phyloP scores from a whole-genome alignment of 306 rosid genomes.

The Castanea crenata region DNA sequence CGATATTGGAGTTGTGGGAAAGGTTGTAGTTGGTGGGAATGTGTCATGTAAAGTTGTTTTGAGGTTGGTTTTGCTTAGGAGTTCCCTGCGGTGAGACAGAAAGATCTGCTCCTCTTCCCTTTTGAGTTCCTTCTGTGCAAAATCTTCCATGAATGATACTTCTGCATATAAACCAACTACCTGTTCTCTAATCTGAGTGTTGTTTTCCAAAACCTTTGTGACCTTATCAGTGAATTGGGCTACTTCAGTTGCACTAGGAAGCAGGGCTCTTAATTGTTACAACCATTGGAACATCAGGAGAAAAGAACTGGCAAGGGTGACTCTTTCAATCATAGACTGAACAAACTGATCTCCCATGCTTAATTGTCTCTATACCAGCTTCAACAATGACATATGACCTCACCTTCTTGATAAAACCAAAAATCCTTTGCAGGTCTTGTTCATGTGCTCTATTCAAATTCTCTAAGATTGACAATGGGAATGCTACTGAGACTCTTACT shows the following conservation, averaged over 20 bases:
- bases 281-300: constrained; percentile 52
- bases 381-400: constrained; percentile 52
- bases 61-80: constrained; percentile 24
- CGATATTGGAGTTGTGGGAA: constrained; percentile 52
- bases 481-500: constrained; percentile 55
- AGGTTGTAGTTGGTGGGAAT: constrained; percentile 50
- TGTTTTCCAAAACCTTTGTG: constrained; percentile 44
- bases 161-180: constrained; percentile 50
- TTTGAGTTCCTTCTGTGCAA: constrained; percentile 39
- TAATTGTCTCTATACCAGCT: constrained; percentile 35
- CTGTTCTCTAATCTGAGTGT: constrained; percentile 29
- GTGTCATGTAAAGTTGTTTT: constrained; percentile 42
- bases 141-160: constrained; percentile 39
- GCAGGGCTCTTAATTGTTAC: constrained; percentile 40
- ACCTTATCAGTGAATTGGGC: constrained; percentile 39
- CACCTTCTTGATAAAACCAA: constrained; percentile 39
- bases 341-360: constrained; percentile 43
- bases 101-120: constrained; percentile 46
- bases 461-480: constrained; percentile 49
- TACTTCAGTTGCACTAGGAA: constrained; percentile 36
- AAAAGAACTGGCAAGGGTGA: constrained; percentile 40
- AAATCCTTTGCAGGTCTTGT: constrained; percentile 28
- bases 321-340: constrained; percentile 31
- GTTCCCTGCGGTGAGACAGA: constrained; percentile 38
- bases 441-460: constrained; percentile 32